A percentile compares a stretch with the other conserved stretches of the same genome.
phyloP scores from a whole-genome alignment of 345 rosid species.

The Euphorbia pulcherrima region DNA sequence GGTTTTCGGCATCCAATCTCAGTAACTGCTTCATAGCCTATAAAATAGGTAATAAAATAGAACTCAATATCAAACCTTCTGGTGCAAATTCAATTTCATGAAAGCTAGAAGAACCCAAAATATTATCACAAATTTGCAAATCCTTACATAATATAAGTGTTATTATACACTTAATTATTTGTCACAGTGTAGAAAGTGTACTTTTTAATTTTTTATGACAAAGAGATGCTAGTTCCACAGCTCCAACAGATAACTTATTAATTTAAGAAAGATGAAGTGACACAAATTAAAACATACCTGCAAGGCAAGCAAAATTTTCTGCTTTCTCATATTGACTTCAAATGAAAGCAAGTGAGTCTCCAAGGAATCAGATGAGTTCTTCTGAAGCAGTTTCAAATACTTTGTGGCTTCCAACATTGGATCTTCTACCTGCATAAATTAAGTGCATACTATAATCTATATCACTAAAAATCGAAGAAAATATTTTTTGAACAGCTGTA shows the following conservation, averaged over 20 bases:
- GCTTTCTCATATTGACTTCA: slow-evolving; percentile 93
- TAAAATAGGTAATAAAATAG: slow-evolving; percentile 5
- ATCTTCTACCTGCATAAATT: slow-evolving; percentile 66
- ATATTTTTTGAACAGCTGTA: not conserved
- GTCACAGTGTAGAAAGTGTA: not conserved
- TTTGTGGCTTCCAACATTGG: slow-evolving; percentile 88
- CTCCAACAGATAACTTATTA: not conserved
- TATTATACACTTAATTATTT: slow-evolving; percentile 1
- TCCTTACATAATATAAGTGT: not conserved
- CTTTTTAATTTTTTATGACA: not conserved
- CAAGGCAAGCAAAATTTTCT: slow-evolving; percentile 78
- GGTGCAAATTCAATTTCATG: not conserved
- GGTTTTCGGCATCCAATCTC: slow-evolving; percentile 76
- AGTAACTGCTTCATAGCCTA: slow-evolving; percentile 90
- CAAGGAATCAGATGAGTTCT: slow-evolving; percentile 67
- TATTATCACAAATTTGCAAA: not conserved
- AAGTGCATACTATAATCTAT: slow-evolving; percentile 7
- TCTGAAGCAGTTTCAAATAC: slow-evolving; percentile 90
- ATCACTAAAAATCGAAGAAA: slow-evolving; percentile 8
- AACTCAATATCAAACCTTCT: not conserved
- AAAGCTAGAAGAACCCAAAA: not conserved
- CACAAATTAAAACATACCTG: slow-evolving; percentile 49
- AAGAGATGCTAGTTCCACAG: not conserved
- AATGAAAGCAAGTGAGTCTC: slow-evolving; percentile 96
- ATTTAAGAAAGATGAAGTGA: not conserved